Base-by-base conservation (phyloP, 2,329 filamentous ascomycete species). In the Berkeleyomyces basicola region DNA sequence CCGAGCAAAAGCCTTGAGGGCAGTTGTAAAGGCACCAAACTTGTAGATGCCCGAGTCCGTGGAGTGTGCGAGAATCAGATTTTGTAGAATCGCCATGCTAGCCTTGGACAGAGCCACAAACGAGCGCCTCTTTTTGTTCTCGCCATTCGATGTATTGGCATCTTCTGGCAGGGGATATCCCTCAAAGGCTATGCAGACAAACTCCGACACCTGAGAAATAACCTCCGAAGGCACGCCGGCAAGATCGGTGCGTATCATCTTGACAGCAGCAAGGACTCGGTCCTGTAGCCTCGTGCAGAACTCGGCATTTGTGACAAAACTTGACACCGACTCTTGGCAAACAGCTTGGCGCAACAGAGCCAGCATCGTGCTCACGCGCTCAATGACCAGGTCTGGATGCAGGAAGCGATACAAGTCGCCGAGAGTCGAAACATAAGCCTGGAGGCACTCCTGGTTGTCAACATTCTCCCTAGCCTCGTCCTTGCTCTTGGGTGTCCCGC, bases 91-190 rank as follows among this genome's bases (percentile, higher is more conserved):
- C 1, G 79, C 75, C 79, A 96, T 93, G 64, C 86, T 84, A 23
- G 82, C 82, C 71, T 93, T 95, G 0, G 91, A 90, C 70, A 97
- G 82, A 42, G 93, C 92, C 62, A 99, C 84, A 70, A 90, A 97
- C 0, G 90, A 95, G 5, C 89, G 87, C 23, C 39, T 55, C 51
- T 55, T 55, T 4, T 37, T 55, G 5, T n/a, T 55, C 33, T 11
- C 6, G 63, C 83, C 83, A 63, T 74, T 69, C 65, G 66, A 69
- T 11, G 70, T 72, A 39, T 72, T 69, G 0, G 76, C 72, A 14
- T 63, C 58, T 36, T 14, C 11, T 1, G 42, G 31, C 53, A 44
- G 23, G 3, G 61, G 61, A 31, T 62, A 63, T 7, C 46, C 11
- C 4, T 65, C 57, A 67, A 88, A 91, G 1, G 89, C 86, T 42